Conservation (phyloP, 1,284 basidiomycete genomes). For the Fomes fomentarius region DNA sequence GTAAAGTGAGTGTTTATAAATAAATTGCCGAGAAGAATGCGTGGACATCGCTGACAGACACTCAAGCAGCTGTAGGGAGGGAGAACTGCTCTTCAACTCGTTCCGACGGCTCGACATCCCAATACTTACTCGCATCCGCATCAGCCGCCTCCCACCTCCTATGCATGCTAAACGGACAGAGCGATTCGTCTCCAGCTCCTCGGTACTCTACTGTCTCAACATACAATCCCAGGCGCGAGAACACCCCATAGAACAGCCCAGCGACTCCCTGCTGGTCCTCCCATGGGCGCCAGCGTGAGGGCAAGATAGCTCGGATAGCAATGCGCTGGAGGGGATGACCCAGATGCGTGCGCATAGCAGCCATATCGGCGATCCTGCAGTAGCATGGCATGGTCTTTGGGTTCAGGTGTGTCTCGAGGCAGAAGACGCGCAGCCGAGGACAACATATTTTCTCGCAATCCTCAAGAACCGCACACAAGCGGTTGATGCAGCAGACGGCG, state of each 20-base stretch:
- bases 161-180: neutral
- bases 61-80: too few relatives aligned
- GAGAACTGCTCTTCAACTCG: neutral
- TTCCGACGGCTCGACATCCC: neutral
- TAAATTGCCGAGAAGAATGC: too few relatives aligned
- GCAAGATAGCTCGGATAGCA: neutral
- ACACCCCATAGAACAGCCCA: neutral
- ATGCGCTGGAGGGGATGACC: neutral
- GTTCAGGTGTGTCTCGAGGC: neutral
- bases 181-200: neutral
- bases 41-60: too few relatives aligned
- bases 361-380: neutral
- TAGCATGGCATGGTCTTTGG: neutral
- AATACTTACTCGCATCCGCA: neutral
- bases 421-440: neutral
- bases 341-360: neutral
- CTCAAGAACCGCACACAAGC: neutral
- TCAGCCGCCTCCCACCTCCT: neutral
- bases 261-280: neutral
- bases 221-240: neutral
- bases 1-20: too few relatives aligned
- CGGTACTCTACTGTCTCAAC: neutral
- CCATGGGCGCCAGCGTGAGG: neutral
- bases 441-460: neutral
- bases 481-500: neutral